Percentiles rank a stretch among this genome's conserved stretches.
These are phyloP conservation scores for Tieghemostelium lacteum DNA, from an alignment of 78 protist species.

Conservation along the genomic window DNA sequence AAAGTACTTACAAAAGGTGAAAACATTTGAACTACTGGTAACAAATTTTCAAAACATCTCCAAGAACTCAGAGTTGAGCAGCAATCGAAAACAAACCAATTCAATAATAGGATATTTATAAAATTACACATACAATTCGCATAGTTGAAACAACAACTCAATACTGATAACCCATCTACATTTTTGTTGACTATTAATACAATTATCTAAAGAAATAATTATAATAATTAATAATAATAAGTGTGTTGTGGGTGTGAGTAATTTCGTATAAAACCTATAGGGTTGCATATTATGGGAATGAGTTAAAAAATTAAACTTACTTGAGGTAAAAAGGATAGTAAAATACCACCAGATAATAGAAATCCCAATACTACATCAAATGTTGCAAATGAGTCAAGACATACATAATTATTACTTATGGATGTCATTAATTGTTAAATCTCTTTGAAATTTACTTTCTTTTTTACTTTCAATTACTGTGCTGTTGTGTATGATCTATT, in stretches of 20 bases:
- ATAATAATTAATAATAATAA: neutral
- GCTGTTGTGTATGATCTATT: too few relatives aligned
- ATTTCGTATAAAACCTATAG: too few relatives aligned
- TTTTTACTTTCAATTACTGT: too few relatives aligned
- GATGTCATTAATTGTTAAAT: too few relatives aligned
- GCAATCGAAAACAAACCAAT: conserved; percentile 69
- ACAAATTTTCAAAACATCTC: conserved; percentile 52
- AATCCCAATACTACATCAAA: conserved; percentile 21
- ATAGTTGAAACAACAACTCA: conserved; percentile 73
- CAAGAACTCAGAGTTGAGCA: conserved; percentile 34
- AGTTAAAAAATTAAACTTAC: neutral
- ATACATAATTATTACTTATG: too few relatives aligned
- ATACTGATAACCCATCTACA: conserved; percentile 72
- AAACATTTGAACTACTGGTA: conserved; percentile 58
- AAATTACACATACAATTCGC: conserved; percentile 69
- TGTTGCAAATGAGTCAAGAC: too few relatives aligned
- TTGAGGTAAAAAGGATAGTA: conserved; percentile 60
- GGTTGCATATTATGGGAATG: too few relatives aligned
- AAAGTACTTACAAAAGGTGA: conserved; percentile 47
- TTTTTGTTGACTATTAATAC: conserved; percentile 53
- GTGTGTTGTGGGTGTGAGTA: too few relatives aligned
- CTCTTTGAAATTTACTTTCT: too few relatives aligned
- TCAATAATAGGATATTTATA: conserved; percentile 41
- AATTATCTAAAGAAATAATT: neutral
- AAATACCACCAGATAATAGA: conserved; percentile 32